Evolutionary conservation across 352 stramenopile genomes (phyloP).

Genomic region (Phytophthora pini): DNA sequence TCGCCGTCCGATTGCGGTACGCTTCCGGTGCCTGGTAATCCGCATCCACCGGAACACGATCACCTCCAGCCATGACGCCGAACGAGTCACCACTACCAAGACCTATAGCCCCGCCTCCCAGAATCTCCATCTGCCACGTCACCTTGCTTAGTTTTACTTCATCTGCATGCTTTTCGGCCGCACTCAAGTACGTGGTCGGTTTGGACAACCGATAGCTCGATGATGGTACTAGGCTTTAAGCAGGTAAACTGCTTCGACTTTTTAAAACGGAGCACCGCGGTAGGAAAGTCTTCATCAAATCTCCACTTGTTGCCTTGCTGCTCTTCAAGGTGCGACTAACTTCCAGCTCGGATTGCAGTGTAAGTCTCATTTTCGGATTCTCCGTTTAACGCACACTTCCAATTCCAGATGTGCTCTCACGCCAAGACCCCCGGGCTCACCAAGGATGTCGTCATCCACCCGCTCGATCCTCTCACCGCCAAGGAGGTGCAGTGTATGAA

Average conservation of each 20-base stretch:
- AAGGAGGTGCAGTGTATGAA: conserved; percentile 43
- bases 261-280: neutral
- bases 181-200: neutral
- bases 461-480: conserved; percentile 46
- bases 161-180: too few species aligned
- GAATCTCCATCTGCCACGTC: conserved; percentile 6
- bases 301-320: conserved; percentile 1
- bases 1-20: conserved; percentile 25
- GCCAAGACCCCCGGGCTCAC: conserved; percentile 16
- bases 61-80: conserved; percentile 10
- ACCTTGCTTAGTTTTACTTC: too few species aligned
- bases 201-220: conserved; percentile 6
- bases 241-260: conserved; percentile 13
- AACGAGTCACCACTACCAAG: conserved; percentile 6
- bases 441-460: conserved; percentile 29
- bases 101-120: conserved; percentile 6
- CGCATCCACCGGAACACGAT: conserved; percentile 9
- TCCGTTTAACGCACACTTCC: neutral
- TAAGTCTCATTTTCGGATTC: conserved; percentile 15
- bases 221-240: conserved; percentile 4
- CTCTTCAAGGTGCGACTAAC: conserved; percentile 11
- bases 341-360: neutral
- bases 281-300: conserved; percentile 8
- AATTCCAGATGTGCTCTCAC: conserved; percentile 26
- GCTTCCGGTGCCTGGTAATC: conserved; percentile 36